A percentile compares a stretch with the other conserved stretches of the same genome.
phyloP scores from a whole-genome alignment of 495 filamentous ascomycete species.

The Penicillium odoratum region DNA sequence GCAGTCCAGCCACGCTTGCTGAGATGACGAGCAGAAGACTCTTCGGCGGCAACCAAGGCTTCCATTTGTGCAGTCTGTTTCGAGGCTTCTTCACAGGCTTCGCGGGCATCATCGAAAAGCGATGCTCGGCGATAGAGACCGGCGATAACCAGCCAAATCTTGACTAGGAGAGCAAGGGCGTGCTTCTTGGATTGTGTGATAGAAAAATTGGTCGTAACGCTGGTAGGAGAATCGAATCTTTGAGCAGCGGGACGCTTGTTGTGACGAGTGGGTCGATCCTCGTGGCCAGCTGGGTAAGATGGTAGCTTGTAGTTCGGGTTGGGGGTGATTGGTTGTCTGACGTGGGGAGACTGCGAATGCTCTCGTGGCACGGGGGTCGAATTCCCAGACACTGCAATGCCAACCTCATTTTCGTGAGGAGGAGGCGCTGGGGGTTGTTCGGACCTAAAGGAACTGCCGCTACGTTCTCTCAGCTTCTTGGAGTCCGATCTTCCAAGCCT shows the following conservation, averaged over 20 bases:
- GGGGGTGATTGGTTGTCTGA: constrained; percentile 42
- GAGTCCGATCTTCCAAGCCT: constrained; percentile 37
- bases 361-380: constrained; percentile 20
- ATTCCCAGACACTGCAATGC: constrained; percentile 41
- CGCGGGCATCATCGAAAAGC: constrained; percentile 72
- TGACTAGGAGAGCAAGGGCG: constrained; percentile 63
- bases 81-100: constrained; percentile 78
- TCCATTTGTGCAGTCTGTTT: constrained; percentile 59
- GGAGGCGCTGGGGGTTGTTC: constrained; percentile 22
- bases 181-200: constrained; percentile 51
- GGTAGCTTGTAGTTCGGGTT: constrained; percentile 31
- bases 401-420: constrained; percentile 31
- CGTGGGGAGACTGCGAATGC: constrained; percentile 20
- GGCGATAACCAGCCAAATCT: constrained; percentile 86
- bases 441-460: constrained; percentile 32
- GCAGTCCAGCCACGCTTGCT: constrained; percentile 69
- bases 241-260: constrained; percentile 49
- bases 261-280: constrained; percentile 50
- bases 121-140: constrained; percentile 81
- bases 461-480: constrained; percentile 49
- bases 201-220: constrained; percentile 39
- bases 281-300: constrained; percentile 47
- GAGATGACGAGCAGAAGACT: constrained; percentile 52
- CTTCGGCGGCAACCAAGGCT: constrained; percentile 39
- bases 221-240: constrained; percentile 47